A percentile compares a stretch with the other conserved stretches of the same genome.
These are phyloP conservation scores for Luffa aegyptiaca DNA, from an alignment of 306 rosid genomes.

Conservation along the genomic window DNA sequence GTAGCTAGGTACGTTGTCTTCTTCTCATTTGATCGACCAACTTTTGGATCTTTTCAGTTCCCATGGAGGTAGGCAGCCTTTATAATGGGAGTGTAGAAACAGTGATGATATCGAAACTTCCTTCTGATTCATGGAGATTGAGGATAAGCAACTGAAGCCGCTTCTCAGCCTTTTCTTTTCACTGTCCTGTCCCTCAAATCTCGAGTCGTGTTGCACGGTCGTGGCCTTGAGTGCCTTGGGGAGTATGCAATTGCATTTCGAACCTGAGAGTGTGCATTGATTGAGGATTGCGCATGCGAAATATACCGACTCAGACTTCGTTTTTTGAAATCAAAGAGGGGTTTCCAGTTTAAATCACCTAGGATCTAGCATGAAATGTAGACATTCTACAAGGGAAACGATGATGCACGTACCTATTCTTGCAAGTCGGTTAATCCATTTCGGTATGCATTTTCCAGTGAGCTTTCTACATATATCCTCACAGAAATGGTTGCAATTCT, in stretches of 20 bases:
- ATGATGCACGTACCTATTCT: not conserved
- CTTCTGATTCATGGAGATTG: conserved; percentile 12
- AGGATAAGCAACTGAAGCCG: conserved; percentile 10
- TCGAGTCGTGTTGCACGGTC: not conserved
- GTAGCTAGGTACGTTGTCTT: not conserved
- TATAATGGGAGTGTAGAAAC: conserved; percentile 13
- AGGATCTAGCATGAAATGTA: not conserved
- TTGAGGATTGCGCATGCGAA: not conserved
- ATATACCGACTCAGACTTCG: not conserved
- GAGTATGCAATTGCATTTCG: conserved; percentile 9
- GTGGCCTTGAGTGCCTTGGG: conserved; percentile 10
- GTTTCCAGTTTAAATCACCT: not conserved
- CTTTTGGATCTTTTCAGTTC: conserved; percentile 9
- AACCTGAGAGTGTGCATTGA: not conserved
- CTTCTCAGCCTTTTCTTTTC: conserved; percentile 9
- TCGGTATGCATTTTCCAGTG: conserved; percentile 8
- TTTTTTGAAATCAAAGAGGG: not conserved
- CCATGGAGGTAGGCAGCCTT: conserved; percentile 15
- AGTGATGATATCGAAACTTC: conserved; percentile 9
- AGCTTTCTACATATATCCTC: conserved; percentile 9
- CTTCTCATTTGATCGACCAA: conserved; percentile 3
- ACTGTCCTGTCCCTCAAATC: not conserved
- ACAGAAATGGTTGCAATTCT: conserved; percentile 17
- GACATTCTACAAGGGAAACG: not conserved
- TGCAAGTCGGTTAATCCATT: conserved; percentile 12